Conservation (phyloP, 106 monocot species). For the Dactylorhiza incarnata region DNA sequence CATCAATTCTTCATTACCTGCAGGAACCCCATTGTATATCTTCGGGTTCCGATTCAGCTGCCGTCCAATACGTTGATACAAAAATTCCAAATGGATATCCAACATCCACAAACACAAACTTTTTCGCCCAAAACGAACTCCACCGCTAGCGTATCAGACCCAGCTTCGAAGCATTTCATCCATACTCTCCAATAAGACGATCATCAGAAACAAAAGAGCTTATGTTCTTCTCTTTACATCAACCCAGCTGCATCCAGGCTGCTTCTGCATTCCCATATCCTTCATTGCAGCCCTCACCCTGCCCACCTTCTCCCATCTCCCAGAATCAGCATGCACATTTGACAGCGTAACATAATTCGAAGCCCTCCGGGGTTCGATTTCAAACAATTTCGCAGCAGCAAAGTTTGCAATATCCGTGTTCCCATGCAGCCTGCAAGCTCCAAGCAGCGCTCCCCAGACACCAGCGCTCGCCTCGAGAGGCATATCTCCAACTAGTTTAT, state of each 20-base stretch:
- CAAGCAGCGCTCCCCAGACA: constrained; percentile 41
- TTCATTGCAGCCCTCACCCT: constrained; percentile 23
- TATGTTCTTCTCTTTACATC: constrained; percentile 7
- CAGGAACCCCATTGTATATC: too few relatives aligned
- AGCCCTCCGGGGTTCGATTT: constrained; percentile 24
- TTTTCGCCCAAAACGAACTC: too few relatives aligned
- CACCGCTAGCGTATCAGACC: too few relatives aligned
- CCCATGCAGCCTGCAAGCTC: constrained; percentile 25
- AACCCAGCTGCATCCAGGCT: constrained; percentile 38
- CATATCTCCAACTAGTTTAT: constrained; percentile 20
- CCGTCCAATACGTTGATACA: too few relatives aligned
- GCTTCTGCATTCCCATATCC: constrained; percentile 15
- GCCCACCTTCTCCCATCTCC: constrained; percentile 28
- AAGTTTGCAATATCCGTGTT: constrained; percentile 21
- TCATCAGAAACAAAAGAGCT: constrained; percentile 15
- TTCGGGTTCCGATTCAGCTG: too few relatives aligned
- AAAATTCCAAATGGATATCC: too few relatives aligned
- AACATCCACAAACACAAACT: too few relatives aligned
- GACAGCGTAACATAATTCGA: constrained; percentile 33
- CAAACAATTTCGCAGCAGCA: constrained; percentile 25
- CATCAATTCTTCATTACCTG: too few relatives aligned
- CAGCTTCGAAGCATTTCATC: too few relatives aligned
- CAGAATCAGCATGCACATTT: constrained; percentile 28
- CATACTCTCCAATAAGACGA: background rate
- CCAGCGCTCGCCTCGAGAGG: constrained; percentile 28